Evolutionary conservation across 2,329 filamentous ascomycete genomes (phyloP).

Genomic region (Waltergamsia citrina): DNA sequence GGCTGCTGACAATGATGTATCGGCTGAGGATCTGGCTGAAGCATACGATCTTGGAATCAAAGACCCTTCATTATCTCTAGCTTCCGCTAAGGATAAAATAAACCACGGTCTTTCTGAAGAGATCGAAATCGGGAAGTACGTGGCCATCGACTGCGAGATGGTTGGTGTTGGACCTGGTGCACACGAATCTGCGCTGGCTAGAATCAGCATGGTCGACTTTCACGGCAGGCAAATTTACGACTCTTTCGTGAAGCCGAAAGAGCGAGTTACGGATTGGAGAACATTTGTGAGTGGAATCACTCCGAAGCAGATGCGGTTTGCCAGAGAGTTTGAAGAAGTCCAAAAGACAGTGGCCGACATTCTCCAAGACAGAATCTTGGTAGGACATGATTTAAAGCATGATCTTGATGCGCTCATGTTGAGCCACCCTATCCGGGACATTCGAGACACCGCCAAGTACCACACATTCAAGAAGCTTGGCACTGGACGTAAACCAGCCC

Average conservation of each 20-base stretch:
- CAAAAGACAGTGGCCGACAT: conserved; percentile 62
- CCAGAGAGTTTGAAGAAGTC: conserved; percentile 66
- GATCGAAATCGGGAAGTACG: conserved; percentile 74
- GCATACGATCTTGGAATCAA: conserved; percentile 49
- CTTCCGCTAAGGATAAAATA: conserved; percentile 37
- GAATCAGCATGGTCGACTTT: conserved; percentile 88
- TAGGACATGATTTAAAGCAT: conserved; percentile 79
- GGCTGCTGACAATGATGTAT: conserved; percentile 51
- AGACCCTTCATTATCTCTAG: conserved; percentile 36
- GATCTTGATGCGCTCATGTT: conserved; percentile 68
- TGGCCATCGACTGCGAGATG: conserved; percentile 97
- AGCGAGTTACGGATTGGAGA: conserved; percentile 81
- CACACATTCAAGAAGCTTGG: conserved; percentile 62
- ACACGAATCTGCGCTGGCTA: conserved; percentile 67
- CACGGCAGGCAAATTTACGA: conserved; percentile 91
- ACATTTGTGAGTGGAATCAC: conserved; percentile 78
- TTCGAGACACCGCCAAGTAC: conserved; percentile 77
- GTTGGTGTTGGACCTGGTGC: conserved; percentile 72
- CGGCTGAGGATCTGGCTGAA: conserved; percentile 49
- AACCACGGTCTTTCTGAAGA: conserved; percentile 55
- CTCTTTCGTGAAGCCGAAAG: conserved; percentile 73
- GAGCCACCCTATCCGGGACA: conserved; percentile 67
- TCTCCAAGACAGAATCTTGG: conserved; percentile 60
- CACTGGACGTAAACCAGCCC: conserved; percentile 57
- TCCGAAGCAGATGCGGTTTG: conserved; percentile 60